Base-by-base conservation (phyloP, 352 stramenopile genomes). In the Pythium rhizo-oryzae region DNA sequence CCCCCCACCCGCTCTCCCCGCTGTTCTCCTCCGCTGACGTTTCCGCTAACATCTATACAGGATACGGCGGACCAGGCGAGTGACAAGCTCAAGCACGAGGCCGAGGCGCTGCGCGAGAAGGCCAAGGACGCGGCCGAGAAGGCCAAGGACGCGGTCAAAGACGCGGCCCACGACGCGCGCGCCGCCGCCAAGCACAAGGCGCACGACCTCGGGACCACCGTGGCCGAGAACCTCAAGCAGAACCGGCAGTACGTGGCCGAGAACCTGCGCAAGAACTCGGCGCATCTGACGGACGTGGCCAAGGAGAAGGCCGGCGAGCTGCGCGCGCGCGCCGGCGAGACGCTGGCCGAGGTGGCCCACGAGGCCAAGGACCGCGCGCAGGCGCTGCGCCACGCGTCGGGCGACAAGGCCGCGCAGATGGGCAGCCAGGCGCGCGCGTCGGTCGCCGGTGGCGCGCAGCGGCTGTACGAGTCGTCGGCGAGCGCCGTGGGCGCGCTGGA, bases 401-500 rank as follows among this genome's bases (percentile, higher is more conserved):
- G 30, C 12, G 53, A 56, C 0, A 68, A 62, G 30, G 53, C 53
- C 21, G 24, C 51, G 5, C 28, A 39, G 41, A 33, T 68, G 24
- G 49, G 25, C 8, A 18, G 25, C 43, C 54, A 71, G 1, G 78
- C 82, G 41, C 76, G 74, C 4, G 60, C 60, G n/a, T 75, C 75
- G 0, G 59, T 90, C 37, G 66, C 70, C 0, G 69, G 77, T 18
- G 71, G 80, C 35, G 78, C 82, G 6, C 58, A 90, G 61, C 80
- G 74, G 62, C 74, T 93, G 9, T 76, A 75, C 16, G 66, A 77
- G 46, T 82, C 77, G 44, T 92, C 85, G 24, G 72, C 76, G 12
- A 74, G 65, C 8, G 61, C 89, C 25, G 77, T 89, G 19, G 78
- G 90, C 43, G 54, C 62, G 1, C 61, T 94, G 44, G 81, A 95